Evolutionary conservation across 2,329 filamentous ascomycete species (phyloP).

Genomic region (Hortaea werneckii): DNA sequence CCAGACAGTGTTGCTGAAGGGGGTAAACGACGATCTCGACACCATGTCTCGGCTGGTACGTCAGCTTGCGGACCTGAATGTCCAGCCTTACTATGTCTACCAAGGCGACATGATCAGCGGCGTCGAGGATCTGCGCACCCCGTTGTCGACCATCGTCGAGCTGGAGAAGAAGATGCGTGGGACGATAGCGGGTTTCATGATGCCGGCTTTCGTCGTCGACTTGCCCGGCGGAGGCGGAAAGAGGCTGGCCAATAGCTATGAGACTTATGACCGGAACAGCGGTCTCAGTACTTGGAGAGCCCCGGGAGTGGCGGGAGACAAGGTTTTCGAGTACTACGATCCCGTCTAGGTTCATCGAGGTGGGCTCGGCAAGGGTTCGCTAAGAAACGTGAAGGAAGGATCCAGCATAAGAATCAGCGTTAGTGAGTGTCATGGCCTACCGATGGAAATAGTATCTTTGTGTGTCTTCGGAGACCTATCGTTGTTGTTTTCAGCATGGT

Average conservation of each 20-base stretch:
- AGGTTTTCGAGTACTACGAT: conserved; percentile 49
- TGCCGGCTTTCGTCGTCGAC: conserved; percentile 53
- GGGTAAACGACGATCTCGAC: conserved; percentile 46
- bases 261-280: conserved; percentile 43
- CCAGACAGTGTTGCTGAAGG: conserved; percentile 49
- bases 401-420: background rate
- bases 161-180: conserved; percentile 50
- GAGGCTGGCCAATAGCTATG: conserved; percentile 44
- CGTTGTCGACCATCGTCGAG: conserved; percentile 47
- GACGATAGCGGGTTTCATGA: conserved; percentile 52
- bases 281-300: conserved; percentile 48
- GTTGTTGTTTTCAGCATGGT: no score
- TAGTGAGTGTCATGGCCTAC: background rate
- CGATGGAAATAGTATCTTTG: background rate
- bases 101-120: conserved; percentile 53
- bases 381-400: background rate
- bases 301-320: conserved; percentile 41
- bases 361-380: background rate
- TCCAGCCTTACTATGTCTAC: conserved; percentile 56
- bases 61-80: conserved; percentile 45
- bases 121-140: conserved; percentile 53
- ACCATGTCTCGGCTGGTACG: conserved; percentile 47
- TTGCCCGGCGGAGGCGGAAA: conserved; percentile 55
- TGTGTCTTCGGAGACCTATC: no score
- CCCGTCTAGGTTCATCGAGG: no score